A percentile compares a stretch with the other conserved stretches of the same genome.
Conservation (phyloP, 345 rosid species). For the Linum usitatissimum region DNA sequence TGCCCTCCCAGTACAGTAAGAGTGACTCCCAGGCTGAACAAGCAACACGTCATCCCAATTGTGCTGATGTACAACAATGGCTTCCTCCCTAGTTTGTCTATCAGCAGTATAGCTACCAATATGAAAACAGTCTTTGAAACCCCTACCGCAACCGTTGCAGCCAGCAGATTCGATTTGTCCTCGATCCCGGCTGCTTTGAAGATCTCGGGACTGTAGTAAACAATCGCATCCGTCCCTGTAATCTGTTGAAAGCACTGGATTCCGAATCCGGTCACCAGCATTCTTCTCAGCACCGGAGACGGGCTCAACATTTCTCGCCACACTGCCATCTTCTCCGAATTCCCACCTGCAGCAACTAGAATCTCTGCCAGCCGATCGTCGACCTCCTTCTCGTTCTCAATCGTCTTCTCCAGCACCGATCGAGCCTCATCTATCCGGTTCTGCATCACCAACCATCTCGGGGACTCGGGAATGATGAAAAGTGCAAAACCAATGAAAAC, state of each 20-base stretch:
- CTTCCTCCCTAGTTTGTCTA: slow-evolving; percentile 63
- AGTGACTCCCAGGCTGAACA: slow-evolving; percentile 43
- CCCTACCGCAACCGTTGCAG: slow-evolving; percentile 72
- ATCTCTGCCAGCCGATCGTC: slow-evolving; percentile 23
- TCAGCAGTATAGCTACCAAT: slow-evolving; percentile 51
- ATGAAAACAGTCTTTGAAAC: slow-evolving; percentile 53
- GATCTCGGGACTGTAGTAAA: slow-evolving; percentile 64
- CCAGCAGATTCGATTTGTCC: slow-evolving; percentile 47
- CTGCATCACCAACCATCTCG: slow-evolving; percentile 20
- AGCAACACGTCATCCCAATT: slow-evolving; percentile 67
- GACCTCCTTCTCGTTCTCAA: slow-evolving; percentile 14
- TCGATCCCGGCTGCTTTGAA: slow-evolving; percentile 51
- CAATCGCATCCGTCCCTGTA: slow-evolving; percentile 20
- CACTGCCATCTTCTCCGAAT: slow-evolving; percentile 21
- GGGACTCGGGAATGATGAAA: slow-evolving; percentile 22
- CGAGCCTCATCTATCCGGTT: slow-evolving; percentile 17
- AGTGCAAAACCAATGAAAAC: slow-evolving; percentile 15
- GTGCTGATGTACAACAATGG: slow-evolving; percentile 76
- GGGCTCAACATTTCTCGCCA: slow-evolving; percentile 18
- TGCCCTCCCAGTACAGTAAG: slow-evolving; percentile 46
- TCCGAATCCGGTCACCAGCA: slow-evolving; percentile 19
- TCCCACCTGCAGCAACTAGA: slow-evolving; percentile 16
- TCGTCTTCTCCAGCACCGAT: slow-evolving; percentile 13
- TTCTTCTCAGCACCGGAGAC: slow-evolving; percentile 14
- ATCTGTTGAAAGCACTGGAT: slow-evolving; percentile 22